Evolutionary conservation across 306 rosid species (phyloP).

Genomic region (Vigna trinervia): DNA sequence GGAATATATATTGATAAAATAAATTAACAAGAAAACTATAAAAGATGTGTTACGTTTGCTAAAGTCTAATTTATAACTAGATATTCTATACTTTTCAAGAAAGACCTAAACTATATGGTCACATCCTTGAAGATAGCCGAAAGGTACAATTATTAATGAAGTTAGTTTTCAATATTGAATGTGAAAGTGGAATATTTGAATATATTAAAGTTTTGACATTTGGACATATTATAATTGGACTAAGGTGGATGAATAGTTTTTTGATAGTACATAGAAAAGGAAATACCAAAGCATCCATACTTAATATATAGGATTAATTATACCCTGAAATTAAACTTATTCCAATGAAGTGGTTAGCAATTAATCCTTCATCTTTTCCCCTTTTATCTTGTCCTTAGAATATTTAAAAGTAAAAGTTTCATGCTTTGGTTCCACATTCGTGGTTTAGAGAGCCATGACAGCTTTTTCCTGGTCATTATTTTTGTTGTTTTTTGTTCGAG

Average conservation of each 20-base stretch:
- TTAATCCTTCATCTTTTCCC: neutral
- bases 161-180: neutral
- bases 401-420: neutral
- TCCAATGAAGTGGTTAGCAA: neutral
- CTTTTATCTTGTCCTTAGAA: constrained; percentile 4
- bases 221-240: neutral
- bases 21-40: too few species aligned
- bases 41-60: too few species aligned
- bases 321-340: neutral
- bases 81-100: too few species aligned
- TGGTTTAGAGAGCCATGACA: too few species aligned
- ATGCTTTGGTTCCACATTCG: neutral
- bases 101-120: too few species aligned
- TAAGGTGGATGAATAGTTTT: neutral
- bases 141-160: neutral
- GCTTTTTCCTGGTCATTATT: too few species aligned
- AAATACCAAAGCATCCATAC: neutral
- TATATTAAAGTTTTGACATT: constrained; percentile 15
- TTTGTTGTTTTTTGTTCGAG: neutral
- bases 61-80: too few species aligned
- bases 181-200: constrained; percentile 5
- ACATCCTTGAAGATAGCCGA: too few species aligned
- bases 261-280: neutral
- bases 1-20: too few species aligned
- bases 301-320: neutral